Evolutionary conservation across 352 stramenopile species (phyloP).

Genomic region (Pythium angustatum): DNA sequence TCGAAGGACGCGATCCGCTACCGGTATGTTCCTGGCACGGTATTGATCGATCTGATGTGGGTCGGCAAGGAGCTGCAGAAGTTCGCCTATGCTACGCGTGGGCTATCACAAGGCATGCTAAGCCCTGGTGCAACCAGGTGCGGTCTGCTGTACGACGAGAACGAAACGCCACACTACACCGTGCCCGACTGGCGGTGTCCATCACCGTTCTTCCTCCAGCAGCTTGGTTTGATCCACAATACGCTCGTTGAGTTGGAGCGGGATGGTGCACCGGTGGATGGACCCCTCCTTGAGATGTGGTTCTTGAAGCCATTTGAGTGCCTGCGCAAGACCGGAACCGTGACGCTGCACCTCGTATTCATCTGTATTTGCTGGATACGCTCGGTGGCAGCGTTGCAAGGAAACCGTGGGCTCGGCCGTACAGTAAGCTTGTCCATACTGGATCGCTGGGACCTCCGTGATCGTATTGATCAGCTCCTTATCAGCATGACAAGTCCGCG

Average conservation of each 20-base stretch:
- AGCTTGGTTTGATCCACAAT: constrained; percentile 18
- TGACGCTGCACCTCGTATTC: constrained; percentile 1
- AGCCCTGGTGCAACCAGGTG: background rate
- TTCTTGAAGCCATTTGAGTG: constrained; percentile 5
- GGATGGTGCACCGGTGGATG: too few species aligned
- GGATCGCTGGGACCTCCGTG: background rate
- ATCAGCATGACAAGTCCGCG: too few species aligned
- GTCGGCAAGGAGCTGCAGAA: too few species aligned
- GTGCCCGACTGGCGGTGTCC: background rate
- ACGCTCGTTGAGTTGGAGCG: background rate
- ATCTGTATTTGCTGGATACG: constrained; percentile 9
- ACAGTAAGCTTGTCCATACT: background rate
- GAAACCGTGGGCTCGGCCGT: constrained; percentile 1
- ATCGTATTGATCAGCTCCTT: background rate
- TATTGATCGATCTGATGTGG: background rate
- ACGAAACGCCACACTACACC: background rate
- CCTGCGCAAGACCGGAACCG: background rate
- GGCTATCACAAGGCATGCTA: background rate
- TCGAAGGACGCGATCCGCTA: background rate
- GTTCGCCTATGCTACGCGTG: background rate
- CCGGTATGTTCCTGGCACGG: background rate
- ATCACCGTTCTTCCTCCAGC: constrained; percentile 11
- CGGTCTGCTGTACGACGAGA: background rate
- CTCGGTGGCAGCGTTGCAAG: constrained; percentile 7
- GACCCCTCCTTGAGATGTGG: background rate